These are phyloP conservation scores for Blastobotrys proliferans DNA, from an alignment of 1,139 yeast species.

Conservation along the genomic window DNA sequence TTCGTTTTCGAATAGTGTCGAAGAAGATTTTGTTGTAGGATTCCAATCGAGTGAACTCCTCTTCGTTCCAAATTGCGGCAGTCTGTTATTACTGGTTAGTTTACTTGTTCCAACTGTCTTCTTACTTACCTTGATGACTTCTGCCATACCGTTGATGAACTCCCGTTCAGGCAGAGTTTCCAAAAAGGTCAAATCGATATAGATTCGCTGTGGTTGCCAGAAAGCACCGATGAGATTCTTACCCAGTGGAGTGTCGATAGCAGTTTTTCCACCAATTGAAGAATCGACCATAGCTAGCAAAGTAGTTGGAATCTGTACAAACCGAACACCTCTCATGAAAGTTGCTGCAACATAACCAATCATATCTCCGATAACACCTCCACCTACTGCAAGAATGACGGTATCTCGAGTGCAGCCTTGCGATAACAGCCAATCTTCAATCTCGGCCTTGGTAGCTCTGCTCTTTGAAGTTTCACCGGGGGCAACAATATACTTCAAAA, in stretches of 20 bases:
- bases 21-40: constrained; percentile 65
- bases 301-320: constrained; percentile 91
- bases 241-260: constrained; percentile 96
- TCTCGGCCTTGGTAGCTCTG: constrained; percentile 83
- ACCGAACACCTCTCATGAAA: constrained; percentile 96
- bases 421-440: constrained; percentile 83
- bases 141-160: constrained; percentile 98
- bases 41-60: constrained; percentile 81
- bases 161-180: constrained; percentile 89
- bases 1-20: constrained; percentile 50
- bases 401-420: constrained; percentile 96
- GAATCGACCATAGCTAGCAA: constrained; percentile 97
- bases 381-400: constrained; percentile 91
- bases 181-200: constrained; percentile 83
- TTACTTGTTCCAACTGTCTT: neutral
- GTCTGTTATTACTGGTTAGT: constrained; percentile 41
- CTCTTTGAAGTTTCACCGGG: constrained; percentile 95
- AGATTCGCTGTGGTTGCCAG: constrained; percentile 90
- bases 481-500: constrained; percentile 68
- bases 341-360: constrained; percentile 98
- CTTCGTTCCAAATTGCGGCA: constrained; percentile 96
- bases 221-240: constrained; percentile 96
- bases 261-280: constrained; percentile 97
- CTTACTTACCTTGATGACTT: constrained; percentile 63
- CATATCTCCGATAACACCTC: constrained; percentile 99